Evolutionary conservation across 73 alveolate species (phyloP), one percentile per base, ranked within the genome.

Genomic region (Halteria grandinella): DNA sequence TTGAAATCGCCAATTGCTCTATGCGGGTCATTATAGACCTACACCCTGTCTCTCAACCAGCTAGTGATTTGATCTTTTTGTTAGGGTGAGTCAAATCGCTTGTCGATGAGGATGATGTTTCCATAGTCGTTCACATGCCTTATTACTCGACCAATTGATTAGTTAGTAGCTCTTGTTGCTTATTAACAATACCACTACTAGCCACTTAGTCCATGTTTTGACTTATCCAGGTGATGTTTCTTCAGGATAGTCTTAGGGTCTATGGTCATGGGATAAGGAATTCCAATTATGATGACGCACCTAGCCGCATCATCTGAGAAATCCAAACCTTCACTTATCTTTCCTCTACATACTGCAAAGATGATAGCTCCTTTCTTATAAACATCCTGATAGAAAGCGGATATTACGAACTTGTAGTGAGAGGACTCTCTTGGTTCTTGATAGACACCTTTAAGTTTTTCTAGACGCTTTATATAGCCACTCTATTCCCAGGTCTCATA

Each of bases 141-240:
- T 36, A 95, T 95, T 11, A 95, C 99, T 70, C 99, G 83, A 33
- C 99, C 99, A 24, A 95, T 80, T n/a, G 99, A 95, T 85, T 95
- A 91, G 72, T 95, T 95, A 27, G 83, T 83, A 0, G 97, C 92
- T 71, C 97, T 81, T 12, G 91, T 79, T 0, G 99, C 99, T 57
- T 89, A 79, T 71, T 93, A 88, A 58, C 62, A 88, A 62, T 95
- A 95, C 99, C 99, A 95, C 48, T 93, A 86, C 31, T 85, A 25
- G 31, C 99, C 97, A 23, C 87, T 73, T 62, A 94, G 69, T 71
- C 62, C 55, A 51, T 75, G 53, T 54, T 20, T 55, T 20, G 28
- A 20, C 37, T 48, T 58, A 29, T 83, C 83, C 45, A 83, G 29
- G 44, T 73, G 73, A n/a, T 83, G 33, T 52, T 73, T 88, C 81